These are phyloP conservation scores for Citropsis articulata DNA, from an alignment of 345 rosid species.

Conservation along the genomic window DNA sequence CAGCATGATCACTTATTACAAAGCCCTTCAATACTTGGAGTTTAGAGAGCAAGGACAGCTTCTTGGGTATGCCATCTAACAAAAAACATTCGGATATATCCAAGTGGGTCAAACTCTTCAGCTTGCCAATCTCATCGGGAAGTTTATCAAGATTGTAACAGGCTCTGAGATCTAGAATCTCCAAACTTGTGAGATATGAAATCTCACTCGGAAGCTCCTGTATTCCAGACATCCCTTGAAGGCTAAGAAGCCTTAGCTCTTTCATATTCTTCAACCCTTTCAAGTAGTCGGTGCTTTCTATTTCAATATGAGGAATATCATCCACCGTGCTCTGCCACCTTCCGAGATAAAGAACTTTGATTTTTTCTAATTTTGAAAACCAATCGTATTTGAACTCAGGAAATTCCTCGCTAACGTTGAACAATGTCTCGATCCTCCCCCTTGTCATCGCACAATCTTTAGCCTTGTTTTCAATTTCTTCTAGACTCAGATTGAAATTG, in stretches of 20 bases:
- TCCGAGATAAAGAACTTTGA: constrained; percentile 37
- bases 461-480: background rate
- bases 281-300: constrained; percentile 27
- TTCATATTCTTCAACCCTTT: constrained; percentile 18
- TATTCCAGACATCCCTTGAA: constrained; percentile 44
- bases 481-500: background rate
- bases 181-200: constrained; percentile 31
- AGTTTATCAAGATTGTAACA: constrained; percentile 51
- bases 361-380: constrained; percentile 21
- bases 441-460: background rate
- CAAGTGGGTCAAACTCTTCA: constrained; percentile 45
- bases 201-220: constrained; percentile 23
- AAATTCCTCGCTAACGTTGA: constrained; percentile 27
- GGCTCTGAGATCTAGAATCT: constrained; percentile 53
- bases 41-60: constrained; percentile 28
- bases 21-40: constrained; percentile 69
- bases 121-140: constrained; percentile 39
- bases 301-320: constrained; percentile 33
- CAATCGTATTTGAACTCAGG: constrained; percentile 23
- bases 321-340: constrained; percentile 25
- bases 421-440: constrained; percentile 9
- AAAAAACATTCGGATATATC: constrained; percentile 52
- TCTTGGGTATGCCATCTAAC: constrained; percentile 48
- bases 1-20: constrained; percentile 30
- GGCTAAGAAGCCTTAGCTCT: constrained; percentile 32